Base-by-base conservation (phyloP, 73 alveolate species). In the Stentor roeselii region DNA sequence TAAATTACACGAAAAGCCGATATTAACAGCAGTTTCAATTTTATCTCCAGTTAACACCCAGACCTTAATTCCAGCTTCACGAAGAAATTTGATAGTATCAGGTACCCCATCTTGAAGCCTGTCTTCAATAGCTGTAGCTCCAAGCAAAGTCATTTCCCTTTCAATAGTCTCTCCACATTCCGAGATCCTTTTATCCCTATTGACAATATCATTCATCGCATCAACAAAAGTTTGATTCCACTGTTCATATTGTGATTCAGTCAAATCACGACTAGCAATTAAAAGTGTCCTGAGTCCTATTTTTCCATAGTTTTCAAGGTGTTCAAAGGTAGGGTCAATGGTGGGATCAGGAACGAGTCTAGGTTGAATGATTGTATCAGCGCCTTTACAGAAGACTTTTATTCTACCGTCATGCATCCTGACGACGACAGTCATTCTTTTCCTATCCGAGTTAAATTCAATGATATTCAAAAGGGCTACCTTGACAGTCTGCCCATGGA, bases 381-480 rank as follows among this genome's bases (percentile, higher is more conserved):
- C 95, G 0, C 98, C 98, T 87, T 94, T 94, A 41, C 87, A 78
- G 82, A 78, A 86, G 59, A 88, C 36, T 90, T 86, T 90, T 76
- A 90, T 61, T 59, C 76, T 89, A 39, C 85, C 78, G 38, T 3
- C 90, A 86, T 31, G 74, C 32, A 96, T 99, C 75, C 90, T 89
- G 3, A 95, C 84, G 27, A 97, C 82, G 1, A 95, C 96, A 32
- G 98, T 83, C 99, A 95, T 96, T 86, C 99, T 86, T 86, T 97
- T 97, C 78, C 99, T 90, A 83, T 92, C 98, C 61, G 97, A 87
- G 82, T 78, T 94, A 86, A 97, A 97, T 42, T 96, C 98, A 88
- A 98, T 95, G 59, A 88, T 89, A 82, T 94, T 88, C 67, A 93
- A 90, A 40, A 95, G 86, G 76, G 93, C 6, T 27, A 39, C 27